Conservation (phyloP, 306 rosid species). For the Citrullus colocynthis region DNA sequence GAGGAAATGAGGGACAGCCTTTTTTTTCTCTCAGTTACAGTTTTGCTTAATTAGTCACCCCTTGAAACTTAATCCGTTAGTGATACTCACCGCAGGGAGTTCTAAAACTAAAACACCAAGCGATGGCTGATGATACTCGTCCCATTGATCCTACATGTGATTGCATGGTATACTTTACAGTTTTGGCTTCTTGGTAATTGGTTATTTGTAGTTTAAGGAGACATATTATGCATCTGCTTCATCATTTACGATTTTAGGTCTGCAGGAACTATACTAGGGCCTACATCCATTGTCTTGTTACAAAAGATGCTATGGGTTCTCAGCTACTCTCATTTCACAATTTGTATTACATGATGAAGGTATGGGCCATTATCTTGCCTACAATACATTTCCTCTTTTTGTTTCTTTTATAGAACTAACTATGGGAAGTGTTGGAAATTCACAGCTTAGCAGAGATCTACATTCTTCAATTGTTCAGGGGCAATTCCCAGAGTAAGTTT, state of each 20-base stretch:
- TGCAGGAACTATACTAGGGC: constrained; percentile 90
- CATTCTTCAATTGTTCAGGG: constrained; percentile 69
- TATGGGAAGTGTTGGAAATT: neutral
- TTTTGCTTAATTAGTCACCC: neutral
- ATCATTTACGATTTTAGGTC: constrained; percentile 40
- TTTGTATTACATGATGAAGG: constrained; percentile 87
- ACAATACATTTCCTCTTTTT: neutral
- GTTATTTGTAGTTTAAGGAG: neutral
- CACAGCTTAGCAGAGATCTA: constrained; percentile 83
- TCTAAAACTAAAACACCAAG: constrained; percentile 63
- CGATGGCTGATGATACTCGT: constrained; percentile 85
- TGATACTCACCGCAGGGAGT: constrained; percentile 51
- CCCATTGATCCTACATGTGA: constrained; percentile 77
- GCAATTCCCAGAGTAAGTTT: constrained; percentile 76
- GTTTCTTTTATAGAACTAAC: neutral
- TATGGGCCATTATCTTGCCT: constrained; percentile 7
- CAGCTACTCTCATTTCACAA: constrained; percentile 94
- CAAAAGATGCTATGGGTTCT: constrained; percentile 98
- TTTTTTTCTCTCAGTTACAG: neutral
- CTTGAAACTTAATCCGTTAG: neutral
- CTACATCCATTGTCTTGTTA: constrained; percentile 86
- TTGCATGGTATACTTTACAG: constrained; percentile 65
- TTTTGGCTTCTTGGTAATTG: constrained; percentile 2
- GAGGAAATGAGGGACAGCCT: neutral
- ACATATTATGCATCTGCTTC: constrained; percentile 11